Evolutionary conservation across 345 rosid species (phyloP).

Genomic region (Pistacia integerrima): DNA sequence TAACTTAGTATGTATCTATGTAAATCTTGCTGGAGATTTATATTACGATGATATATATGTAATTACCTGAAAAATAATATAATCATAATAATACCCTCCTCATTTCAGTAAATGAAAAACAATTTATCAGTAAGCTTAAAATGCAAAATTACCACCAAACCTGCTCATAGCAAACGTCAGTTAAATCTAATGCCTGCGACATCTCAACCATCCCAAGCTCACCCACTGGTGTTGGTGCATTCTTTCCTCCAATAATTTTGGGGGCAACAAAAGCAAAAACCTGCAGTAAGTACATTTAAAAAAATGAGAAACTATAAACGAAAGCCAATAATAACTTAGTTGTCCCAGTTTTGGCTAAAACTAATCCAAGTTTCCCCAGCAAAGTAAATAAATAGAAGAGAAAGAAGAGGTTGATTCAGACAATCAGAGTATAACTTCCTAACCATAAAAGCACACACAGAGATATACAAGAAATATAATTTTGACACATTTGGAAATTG

Average conservation of each 20-base stretch:
- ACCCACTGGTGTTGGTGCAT: slow-evolving; percentile 93
- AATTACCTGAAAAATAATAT: neutral
- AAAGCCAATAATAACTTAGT: slow-evolving; percentile 1
- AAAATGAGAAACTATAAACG: neutral
- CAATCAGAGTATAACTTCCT: neutral
- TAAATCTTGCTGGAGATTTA: neutral
- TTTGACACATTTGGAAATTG: neutral
- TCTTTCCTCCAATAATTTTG: slow-evolving; percentile 87
- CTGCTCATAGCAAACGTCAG: slow-evolving; percentile 86
- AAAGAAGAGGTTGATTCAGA: neutral
- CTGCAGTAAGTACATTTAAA: slow-evolving; percentile 35
- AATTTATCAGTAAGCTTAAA: neutral
- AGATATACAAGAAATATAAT: neutral
- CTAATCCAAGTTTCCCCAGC: neutral
- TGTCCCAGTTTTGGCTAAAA: neutral
- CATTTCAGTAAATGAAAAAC: neutral
- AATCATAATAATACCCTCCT: neutral
- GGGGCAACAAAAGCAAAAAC: slow-evolving; percentile 95
- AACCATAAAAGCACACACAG: neutral
- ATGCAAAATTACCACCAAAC: slow-evolving; percentile 32
- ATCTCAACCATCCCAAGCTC: slow-evolving; percentile 99
- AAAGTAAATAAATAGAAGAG: neutral
- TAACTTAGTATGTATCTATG: neutral
- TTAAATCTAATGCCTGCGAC: slow-evolving; percentile 90
- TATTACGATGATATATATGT: neutral